Percentiles rank a stretch among this genome's conserved stretches.
Conservation (phyloP, 2,329 filamentous ascomycete genomes). For the Diaporthe helianthi region DNA sequence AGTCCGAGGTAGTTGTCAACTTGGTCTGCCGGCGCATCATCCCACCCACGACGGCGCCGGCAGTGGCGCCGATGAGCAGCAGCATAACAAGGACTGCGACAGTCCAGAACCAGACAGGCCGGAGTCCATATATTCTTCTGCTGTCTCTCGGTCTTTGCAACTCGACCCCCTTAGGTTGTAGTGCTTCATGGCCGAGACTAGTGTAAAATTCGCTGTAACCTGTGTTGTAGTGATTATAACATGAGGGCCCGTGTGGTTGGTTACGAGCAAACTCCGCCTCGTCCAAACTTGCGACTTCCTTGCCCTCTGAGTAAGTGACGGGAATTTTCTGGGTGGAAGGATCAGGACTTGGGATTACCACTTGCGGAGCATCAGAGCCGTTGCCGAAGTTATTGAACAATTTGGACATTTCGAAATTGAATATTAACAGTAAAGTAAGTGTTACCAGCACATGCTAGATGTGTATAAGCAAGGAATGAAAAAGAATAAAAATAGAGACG, state of each 20-base stretch:
- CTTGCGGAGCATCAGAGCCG: background rate
- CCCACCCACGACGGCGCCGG: background rate
- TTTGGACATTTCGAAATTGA: background rate
- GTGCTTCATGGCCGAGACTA: no score
- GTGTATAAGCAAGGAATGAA: background rate
- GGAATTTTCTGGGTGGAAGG: background rate
- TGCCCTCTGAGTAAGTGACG: background rate
- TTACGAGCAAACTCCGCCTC: background rate
- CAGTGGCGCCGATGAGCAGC: background rate
- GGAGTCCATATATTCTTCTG: background rate
- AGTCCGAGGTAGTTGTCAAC: background rate
- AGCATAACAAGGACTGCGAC: background rate
- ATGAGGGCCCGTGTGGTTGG: background rate
- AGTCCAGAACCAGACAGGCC: background rate
- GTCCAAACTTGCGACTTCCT: background rate
- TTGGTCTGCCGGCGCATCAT: background rate
- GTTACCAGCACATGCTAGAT: background rate
- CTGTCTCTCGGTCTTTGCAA: background rate
- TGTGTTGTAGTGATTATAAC: background rate
- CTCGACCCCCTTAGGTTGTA: background rate
- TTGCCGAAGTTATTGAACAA: background rate
- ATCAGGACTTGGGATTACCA: background rate
- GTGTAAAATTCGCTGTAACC: background rate
- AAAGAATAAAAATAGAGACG: background rate
- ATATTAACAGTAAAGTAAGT: background rate